Evolutionary conservation across 495 filamentous ascomycete species (phyloP).

Genomic region (Glutinoglossum americanum): DNA sequence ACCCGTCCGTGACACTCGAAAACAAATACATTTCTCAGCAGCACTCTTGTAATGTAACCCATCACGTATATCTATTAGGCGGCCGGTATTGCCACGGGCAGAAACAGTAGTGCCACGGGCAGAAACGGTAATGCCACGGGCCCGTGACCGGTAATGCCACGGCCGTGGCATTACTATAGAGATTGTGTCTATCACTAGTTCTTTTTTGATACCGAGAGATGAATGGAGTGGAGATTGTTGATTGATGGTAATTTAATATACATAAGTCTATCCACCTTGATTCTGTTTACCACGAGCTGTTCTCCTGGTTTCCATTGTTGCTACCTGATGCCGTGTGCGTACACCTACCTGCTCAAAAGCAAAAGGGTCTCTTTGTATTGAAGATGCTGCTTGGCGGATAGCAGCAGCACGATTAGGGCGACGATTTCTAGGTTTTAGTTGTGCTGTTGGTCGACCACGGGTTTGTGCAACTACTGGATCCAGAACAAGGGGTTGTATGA

Average conservation of each 20-base stretch:
- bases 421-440: background rate
- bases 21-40: too few relatives aligned
- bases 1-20: too few relatives aligned
- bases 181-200: too few relatives aligned
- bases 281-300: background rate
- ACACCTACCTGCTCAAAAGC: background rate
- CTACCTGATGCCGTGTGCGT: too few relatives aligned
- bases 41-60: too few relatives aligned
- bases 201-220: background rate
- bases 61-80: background rate
- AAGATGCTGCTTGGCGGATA: background rate
- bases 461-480: background rate
- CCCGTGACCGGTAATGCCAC: background rate
- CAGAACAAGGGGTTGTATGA: background rate
- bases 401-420: background rate
- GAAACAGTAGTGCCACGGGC: background rate
- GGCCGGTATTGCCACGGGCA: background rate
- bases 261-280: background rate
- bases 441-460: background rate
- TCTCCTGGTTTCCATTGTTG: background rate
- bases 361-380: background rate
- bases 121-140: background rate
- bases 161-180: background rate
- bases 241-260: background rate
- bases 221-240: background rate